These are phyloP conservation scores for Diplogelasinospora grovesii DNA, from an alignment of 495 filamentous ascomycete genomes.

Conservation along the genomic window DNA sequence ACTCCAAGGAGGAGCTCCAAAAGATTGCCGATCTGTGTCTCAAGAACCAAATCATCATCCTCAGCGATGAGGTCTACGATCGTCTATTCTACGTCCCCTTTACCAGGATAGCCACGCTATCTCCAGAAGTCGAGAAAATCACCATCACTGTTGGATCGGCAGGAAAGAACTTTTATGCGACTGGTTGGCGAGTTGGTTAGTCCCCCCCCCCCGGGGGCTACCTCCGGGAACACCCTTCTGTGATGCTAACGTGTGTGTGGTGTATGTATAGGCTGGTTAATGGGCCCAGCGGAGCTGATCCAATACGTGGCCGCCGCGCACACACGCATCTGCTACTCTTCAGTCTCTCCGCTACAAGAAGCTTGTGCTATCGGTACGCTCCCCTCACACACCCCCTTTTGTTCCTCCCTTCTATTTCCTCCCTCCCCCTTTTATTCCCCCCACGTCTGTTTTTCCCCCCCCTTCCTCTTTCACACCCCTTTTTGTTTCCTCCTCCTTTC, in stretches of 20 bases:
- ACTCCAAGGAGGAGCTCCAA: constrained; percentile 73
- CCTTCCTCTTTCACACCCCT: too few species aligned
- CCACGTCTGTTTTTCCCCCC: too few species aligned
- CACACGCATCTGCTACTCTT: constrained; percentile 93
- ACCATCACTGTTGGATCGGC: constrained; percentile 92
- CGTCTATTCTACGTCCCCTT: constrained; percentile 92
- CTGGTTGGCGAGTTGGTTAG: constrained; percentile 85
- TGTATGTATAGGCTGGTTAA: constrained; percentile 57
- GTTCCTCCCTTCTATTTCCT: background rate
- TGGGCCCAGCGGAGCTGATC: constrained; percentile 82
- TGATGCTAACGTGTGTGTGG: background rate
- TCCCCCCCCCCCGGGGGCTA: background rate
- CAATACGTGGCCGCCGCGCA: constrained; percentile 89
- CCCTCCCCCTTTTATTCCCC: too few species aligned
- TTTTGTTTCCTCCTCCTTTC: too few species aligned
- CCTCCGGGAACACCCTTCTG: background rate
- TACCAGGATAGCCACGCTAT: constrained; percentile 82
- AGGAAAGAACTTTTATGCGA: constrained; percentile 97
- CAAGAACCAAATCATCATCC: constrained; percentile 88
- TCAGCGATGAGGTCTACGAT: constrained; percentile 96
- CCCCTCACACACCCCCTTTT: background rate
- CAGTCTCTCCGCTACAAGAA: constrained; percentile 89
- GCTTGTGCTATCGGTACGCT: constrained; percentile 73
- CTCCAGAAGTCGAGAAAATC: constrained; percentile 74
- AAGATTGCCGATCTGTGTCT: constrained; percentile 85